Percentiles rank a stretch among this genome's conserved stretches.
These are phyloP conservation scores for Sporopachydermia cereana DNA, from an alignment of 1,139 yeast genomes.

Conservation along the genomic window DNA sequence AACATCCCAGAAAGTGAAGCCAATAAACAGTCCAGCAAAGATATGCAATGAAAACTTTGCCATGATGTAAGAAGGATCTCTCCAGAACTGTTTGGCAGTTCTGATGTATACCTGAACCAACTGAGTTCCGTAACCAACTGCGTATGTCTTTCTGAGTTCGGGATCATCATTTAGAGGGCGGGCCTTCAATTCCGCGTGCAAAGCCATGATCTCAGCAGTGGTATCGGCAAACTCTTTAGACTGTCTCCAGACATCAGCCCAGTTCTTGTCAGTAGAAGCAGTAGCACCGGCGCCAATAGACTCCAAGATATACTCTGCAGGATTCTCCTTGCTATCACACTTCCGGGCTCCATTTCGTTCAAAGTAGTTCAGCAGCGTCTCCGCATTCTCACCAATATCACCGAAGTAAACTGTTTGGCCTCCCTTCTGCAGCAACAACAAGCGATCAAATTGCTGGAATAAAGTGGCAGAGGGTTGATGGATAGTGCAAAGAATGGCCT, in stretches of 20 bases:
- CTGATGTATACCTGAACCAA: conserved; percentile 26
- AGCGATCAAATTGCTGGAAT: conserved; percentile 36
- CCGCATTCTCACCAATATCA: conserved; percentile 42
- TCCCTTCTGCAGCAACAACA: conserved; percentile 33
- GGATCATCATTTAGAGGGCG: background rate
- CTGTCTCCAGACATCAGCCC: conserved; percentile 37
- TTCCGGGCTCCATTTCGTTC: conserved; percentile 42
- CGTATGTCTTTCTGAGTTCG: conserved; percentile 21
- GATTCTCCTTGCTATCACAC: conserved; percentile 39
- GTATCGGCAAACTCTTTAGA: conserved; percentile 26
- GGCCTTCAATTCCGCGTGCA: conserved; percentile 12
- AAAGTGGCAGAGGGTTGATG: conserved; percentile 32
- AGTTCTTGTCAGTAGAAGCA: conserved; percentile 33
- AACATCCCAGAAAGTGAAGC: conserved; percentile 33
- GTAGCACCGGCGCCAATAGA: conserved; percentile 53
- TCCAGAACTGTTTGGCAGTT: conserved; percentile 31
- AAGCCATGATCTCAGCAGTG: conserved; percentile 18
- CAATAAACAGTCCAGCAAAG: conserved; percentile 31
- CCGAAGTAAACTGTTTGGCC: conserved; percentile 54
- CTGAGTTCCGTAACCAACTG: conserved; percentile 30
- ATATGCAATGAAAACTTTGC: conserved; percentile 30
- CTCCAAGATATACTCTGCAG: conserved; percentile 49
- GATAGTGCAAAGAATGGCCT: conserved; percentile 27
- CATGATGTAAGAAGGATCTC: conserved; percentile 32
- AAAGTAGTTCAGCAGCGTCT: conserved; percentile 36